Evolutionary conservation across 1,284 basidiomycete genomes (phyloP).

Genomic region (Trichosporon sp.): DNA sequence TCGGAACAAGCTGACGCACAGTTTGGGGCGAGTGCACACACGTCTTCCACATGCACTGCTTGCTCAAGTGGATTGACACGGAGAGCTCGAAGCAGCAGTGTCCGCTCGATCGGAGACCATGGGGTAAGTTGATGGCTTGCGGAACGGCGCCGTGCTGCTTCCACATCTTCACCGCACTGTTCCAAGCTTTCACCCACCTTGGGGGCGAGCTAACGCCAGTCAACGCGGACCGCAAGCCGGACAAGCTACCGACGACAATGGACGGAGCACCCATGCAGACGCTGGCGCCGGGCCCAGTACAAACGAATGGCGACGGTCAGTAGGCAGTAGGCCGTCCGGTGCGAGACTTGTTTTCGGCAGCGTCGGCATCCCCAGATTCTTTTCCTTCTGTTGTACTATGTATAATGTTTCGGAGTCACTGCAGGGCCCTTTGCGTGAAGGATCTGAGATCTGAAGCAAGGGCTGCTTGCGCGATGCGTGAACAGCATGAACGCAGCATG

Average conservation of each 20-base stretch:
- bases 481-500: background rate
- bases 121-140: slow-evolving; percentile 72
- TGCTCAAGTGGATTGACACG: slow-evolving; percentile 88
- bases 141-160: background rate
- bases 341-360: background rate
- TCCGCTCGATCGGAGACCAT: slow-evolving; percentile 85
- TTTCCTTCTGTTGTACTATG: background rate
- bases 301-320: background rate
- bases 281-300: slow-evolving; percentile 32
- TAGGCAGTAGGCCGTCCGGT: too few relatives aligned
- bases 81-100: slow-evolving; percentile 81
- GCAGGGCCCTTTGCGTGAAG: background rate
- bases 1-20: slow-evolving; percentile 4
- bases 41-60: slow-evolving; percentile 91
- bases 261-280: slow-evolving; percentile 33
- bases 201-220: slow-evolving; percentile 23
- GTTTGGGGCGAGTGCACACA: slow-evolving; percentile 95
- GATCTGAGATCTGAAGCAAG: background rate
- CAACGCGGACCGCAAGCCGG: slow-evolving; percentile 41
- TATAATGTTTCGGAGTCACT: background rate
- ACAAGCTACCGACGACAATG: slow-evolving; percentile 39
- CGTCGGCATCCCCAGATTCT: background rate
- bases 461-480: too few relatives aligned
- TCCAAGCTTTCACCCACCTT: background rate
- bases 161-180: background rate